These are phyloP conservation scores for Tricholoma sp. DNA, from an alignment of 768 basidiomycete species.

Conservation along the genomic window DNA sequence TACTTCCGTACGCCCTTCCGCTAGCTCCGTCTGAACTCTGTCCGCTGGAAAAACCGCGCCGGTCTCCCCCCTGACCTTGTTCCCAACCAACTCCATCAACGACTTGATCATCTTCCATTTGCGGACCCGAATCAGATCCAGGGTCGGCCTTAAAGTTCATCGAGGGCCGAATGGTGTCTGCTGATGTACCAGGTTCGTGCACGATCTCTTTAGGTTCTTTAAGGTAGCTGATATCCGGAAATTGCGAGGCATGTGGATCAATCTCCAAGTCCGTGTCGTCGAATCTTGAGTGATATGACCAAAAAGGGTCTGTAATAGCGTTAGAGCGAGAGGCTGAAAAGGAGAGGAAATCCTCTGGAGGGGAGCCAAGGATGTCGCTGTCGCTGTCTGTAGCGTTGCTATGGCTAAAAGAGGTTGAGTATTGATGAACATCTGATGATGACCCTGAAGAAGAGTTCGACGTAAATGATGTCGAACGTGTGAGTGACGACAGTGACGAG, in stretches of 20 bases:
- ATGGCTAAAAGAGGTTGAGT: conserved; percentile 11
- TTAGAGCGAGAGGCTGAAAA: conserved; percentile 15
- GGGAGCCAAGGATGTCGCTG: conserved; percentile 21
- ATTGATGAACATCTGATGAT: conserved; percentile 12
- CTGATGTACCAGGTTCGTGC: conserved; percentile 41
- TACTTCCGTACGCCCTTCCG: conserved; percentile 14
- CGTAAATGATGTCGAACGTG: conserved; percentile 36
- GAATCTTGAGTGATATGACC: conserved; percentile 12
- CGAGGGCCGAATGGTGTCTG: conserved; percentile 35
- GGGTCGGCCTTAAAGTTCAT: conserved; percentile 8
- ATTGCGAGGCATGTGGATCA: conserved; percentile 1
- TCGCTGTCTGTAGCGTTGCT: conserved; percentile 18
- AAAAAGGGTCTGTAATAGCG: conserved; percentile 17
- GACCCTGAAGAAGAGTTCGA: conserved; percentile 31
- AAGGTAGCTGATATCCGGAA: conserved; percentile 10
- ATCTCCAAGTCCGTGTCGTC: conserved; percentile 10
- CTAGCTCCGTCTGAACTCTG: conserved; percentile 11
- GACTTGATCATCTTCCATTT: conserved; percentile 12
- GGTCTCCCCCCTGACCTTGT: conserved; percentile 5
- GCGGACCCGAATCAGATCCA: conserved; percentile 1
- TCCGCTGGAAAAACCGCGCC: conserved; percentile 1
- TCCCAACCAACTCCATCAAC: conserved; percentile 24
- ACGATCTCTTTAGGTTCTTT: conserved; percentile 15
- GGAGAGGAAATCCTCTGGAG: conserved; percentile 19
- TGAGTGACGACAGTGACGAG: conserved; percentile 31